Conservation (phyloP, 208 protist species). For the Crithidia thermophila region DNA sequence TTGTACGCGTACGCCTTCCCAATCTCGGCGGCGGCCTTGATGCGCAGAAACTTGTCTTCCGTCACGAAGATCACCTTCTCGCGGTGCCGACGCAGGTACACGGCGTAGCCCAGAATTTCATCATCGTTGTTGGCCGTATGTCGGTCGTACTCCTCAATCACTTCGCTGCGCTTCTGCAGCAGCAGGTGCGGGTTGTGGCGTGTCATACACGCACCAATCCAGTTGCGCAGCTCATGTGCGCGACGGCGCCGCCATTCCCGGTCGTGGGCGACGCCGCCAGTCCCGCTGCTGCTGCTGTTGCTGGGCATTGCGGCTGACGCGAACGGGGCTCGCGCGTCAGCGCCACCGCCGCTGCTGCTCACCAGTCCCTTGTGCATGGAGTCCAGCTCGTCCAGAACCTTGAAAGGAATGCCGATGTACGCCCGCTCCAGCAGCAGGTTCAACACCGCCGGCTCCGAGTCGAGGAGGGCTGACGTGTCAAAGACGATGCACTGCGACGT, state of each 20-base stretch:
- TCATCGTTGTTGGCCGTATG: constrained; percentile 68
- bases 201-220: constrained; percentile 43
- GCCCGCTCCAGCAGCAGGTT: constrained; percentile 56
- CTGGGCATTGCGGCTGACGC: constrained; percentile 2
- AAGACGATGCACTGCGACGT: constrained; percentile 54
- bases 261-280: constrained; percentile 1
- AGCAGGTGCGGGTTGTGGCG: constrained; percentile 26
- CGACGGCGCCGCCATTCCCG: constrained; percentile 35
- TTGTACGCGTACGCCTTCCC: constrained; percentile 49
- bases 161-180: constrained; percentile 69
- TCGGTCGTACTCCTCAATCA: constrained; percentile 59
- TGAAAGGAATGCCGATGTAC: constrained; percentile 70
- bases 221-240: constrained; percentile 61
- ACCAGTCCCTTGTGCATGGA: constrained; percentile 47
- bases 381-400: constrained; percentile 79
- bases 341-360: neutral
- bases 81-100: constrained; percentile 50
- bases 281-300: constrained; percentile 9
- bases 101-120: constrained; percentile 81
- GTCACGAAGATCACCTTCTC: constrained; percentile 73
- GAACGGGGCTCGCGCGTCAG: neutral
- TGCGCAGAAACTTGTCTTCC: constrained; percentile 79
- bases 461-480: constrained; percentile 74
- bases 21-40: constrained; percentile 78
- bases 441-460: constrained; percentile 48